Evolutionary conservation across 495 filamentous ascomycete species (phyloP).

Genomic region (Annulohypoxylon maeteangense): DNA sequence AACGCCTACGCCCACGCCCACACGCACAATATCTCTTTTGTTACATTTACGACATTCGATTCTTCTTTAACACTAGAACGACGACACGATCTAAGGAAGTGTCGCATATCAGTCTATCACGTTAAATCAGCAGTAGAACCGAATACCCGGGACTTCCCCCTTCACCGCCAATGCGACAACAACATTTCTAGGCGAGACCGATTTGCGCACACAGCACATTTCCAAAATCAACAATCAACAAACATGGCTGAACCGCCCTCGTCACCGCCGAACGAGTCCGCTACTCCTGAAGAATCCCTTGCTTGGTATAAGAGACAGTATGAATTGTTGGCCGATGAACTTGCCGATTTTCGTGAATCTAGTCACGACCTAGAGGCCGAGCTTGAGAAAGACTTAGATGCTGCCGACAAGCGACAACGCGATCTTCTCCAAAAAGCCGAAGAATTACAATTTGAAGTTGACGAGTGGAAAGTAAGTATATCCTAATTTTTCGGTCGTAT

Average conservation of each 20-base stretch:
- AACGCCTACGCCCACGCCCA: not conserved
- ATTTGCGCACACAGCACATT: conserved; percentile 38
- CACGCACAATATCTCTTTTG: conserved; percentile 30
- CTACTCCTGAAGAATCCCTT: conserved; percentile 75
- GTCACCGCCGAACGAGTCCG: conserved; percentile 66
- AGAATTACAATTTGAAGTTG: conserved; percentile 83
- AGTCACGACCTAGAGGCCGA: conserved; percentile 94
- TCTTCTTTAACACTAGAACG: conserved; percentile 6
- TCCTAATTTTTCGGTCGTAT: not conserved
- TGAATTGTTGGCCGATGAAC: conserved; percentile 88
- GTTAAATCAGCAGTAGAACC: conserved; percentile 14
- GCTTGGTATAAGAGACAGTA: conserved; percentile 97
- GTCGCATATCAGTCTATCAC: conserved; percentile 26
- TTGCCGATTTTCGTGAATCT: conserved; percentile 93
- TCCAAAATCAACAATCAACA: conserved; percentile 24
- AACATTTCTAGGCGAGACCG: conserved; percentile 35
- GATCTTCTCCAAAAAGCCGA: conserved; percentile 88
- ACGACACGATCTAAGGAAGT: conserved; percentile 16
- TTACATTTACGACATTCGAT: conserved; percentile 27
- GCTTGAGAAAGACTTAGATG: conserved; percentile 95
- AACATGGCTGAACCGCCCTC: conserved; percentile 72
- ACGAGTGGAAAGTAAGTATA: conserved; percentile 92
- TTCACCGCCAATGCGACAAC: conserved; percentile 43
- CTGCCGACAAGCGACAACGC: conserved; percentile 91
- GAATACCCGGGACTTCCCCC: not conserved